These are phyloP conservation scores for Ophiocordyceps camponoti-leonardi DNA, from an alignment of 2,329 filamentous ascomycete species.

Conservation along the genomic window DNA sequence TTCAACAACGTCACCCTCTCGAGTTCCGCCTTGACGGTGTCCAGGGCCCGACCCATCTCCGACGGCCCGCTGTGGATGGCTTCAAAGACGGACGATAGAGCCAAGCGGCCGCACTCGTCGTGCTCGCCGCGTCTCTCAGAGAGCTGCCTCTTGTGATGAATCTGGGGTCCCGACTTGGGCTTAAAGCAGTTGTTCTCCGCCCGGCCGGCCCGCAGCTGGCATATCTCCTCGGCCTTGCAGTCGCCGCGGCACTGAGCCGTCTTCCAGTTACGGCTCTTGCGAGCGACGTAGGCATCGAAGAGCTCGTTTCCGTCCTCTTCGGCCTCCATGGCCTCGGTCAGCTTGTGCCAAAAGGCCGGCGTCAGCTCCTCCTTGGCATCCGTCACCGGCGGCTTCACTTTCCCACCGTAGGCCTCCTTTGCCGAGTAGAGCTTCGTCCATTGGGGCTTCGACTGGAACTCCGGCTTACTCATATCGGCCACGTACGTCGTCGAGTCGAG, in stretches of 20 bases:
- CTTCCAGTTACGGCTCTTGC: slow-evolving; percentile 29
- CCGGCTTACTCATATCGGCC: slow-evolving; percentile 28
- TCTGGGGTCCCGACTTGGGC: slow-evolving; percentile 16
- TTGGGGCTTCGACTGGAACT: slow-evolving; percentile 26
- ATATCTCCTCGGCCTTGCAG: slow-evolving; percentile 29
- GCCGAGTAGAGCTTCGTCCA: slow-evolving; percentile 41
- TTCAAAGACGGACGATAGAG: slow-evolving; percentile 10
- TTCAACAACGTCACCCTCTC: too few species aligned
- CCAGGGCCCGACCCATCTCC: slow-evolving; percentile 8
- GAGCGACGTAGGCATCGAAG: slow-evolving; percentile 28
- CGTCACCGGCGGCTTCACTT: slow-evolving; percentile 22
- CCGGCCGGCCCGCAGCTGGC: slow-evolving; percentile 31
- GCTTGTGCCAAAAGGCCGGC: slow-evolving; percentile 40
- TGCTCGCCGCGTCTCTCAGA: slow-evolving; percentile 4
- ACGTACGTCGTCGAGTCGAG: slow-evolving; percentile 36
- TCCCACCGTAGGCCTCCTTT: slow-evolving; percentile 31
- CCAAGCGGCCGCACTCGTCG: slow-evolving; percentile 14
- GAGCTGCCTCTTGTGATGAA: slow-evolving; percentile 12
- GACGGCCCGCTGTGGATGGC: slow-evolving; percentile 6
- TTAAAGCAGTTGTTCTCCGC: slow-evolving; percentile 32
- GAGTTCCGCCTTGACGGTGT: slow-evolving; percentile 4
- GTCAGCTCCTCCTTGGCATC: slow-evolving; percentile 26
- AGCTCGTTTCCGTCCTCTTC: slow-evolving; percentile 19
- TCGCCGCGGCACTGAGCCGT: slow-evolving; percentile 20
- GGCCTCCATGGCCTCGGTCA: slow-evolving; percentile 29